Evolutionary conservation across 371 early-diverging fungal species (phyloP), one percentile per base, ranked within the genome.

Genomic region (Rhizopus stolonifer): DNA sequence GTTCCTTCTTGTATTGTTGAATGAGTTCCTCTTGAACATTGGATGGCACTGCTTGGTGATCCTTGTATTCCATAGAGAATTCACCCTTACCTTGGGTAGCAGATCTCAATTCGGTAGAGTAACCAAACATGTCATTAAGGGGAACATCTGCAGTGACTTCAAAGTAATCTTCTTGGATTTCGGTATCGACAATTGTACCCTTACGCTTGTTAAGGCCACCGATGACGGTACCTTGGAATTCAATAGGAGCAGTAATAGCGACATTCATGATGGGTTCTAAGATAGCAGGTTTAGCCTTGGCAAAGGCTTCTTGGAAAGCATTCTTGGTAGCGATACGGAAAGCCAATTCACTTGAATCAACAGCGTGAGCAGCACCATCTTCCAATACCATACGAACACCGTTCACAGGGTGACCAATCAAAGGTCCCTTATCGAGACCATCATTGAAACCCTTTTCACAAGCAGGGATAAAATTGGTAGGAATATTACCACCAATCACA

Each of bases 181-280:
- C 96, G 3, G 95, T 88, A 63, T 98, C 95, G 40, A 85, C 75
- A 58, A 98, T 94, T 8, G 92, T 89, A 52, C 96, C 99, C 82
- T 94, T 94, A 64, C 97, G 89, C 85, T 93, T 95, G 82, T 96
- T 96, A 50, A 98, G 69, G 13, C 92, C 88, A 38, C 90, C 93
- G 54, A 98, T 88, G 32, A 92, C 92, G 36, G 85, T 71, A 34
- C 96, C 98, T 78, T 98, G 98, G 88, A 88, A 96, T 72, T 98
- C 97, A 32, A 80, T 70, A 10, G 99, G 99, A 5, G 90, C 91
- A 5, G 91, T 87, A 54, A 96, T 81, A 45, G 84, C 82, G 46
- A 98, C 99, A 49, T 86, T 89, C 99, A 98, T 98, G 67, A 98
- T 86, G 24, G 99, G 99, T 74, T 98, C 97, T 51, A 98, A 74